These are phyloP conservation scores for Aspergillus pseudotamarii DNA, from an alignment of 2,329 filamentous ascomycete genomes.

Conservation along the genomic window DNA sequence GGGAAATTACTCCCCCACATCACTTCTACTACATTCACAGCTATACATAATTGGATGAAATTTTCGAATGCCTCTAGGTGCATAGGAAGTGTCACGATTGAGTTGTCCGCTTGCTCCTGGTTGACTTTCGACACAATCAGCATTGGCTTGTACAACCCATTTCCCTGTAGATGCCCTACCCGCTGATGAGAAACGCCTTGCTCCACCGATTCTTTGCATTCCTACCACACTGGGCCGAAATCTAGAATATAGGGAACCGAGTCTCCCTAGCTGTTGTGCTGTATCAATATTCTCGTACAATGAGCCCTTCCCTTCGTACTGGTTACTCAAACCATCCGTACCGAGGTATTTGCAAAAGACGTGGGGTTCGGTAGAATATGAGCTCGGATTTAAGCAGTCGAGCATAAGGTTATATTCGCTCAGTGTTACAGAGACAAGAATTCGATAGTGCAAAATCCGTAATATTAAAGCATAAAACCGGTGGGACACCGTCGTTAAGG, in stretches of 20 bases:
- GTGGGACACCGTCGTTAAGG: constrained; percentile 60
- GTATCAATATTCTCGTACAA: constrained; percentile 36
- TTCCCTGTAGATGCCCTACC: constrained; percentile 15
- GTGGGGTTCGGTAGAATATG: constrained; percentile 68
- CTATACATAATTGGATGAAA: constrained; percentile 73
- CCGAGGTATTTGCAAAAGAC: constrained; percentile 69
- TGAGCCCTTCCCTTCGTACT: constrained; percentile 43
- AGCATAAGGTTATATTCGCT: constrained; percentile 70
- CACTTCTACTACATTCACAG: constrained; percentile 69
- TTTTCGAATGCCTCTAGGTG: constrained; percentile 69
- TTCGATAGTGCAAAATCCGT: constrained; percentile 65
- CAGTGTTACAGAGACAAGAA: constrained; percentile 61
- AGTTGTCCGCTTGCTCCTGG: not conserved
- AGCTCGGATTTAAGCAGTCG: constrained; percentile 75
- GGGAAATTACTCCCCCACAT: constrained; percentile 65
- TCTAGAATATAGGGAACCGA: constrained; percentile 66
- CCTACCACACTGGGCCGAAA: constrained; percentile 68
- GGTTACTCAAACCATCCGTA: constrained; percentile 60
- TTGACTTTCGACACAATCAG: constrained; percentile 15
- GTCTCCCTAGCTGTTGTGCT: constrained; percentile 43
- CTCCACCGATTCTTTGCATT: constrained; percentile 31
- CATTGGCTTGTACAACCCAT: not conserved
- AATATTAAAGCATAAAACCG: constrained; percentile 66
- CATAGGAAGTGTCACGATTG: constrained; percentile 60
- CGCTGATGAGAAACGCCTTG: constrained; percentile 12